A percentile compares a stretch with the other conserved stretches of the same genome.
These are phyloP conservation scores for Heterobasidion occidentale DNA, from an alignment of 1,284 basidiomycete species.

Conservation along the genomic window DNA sequence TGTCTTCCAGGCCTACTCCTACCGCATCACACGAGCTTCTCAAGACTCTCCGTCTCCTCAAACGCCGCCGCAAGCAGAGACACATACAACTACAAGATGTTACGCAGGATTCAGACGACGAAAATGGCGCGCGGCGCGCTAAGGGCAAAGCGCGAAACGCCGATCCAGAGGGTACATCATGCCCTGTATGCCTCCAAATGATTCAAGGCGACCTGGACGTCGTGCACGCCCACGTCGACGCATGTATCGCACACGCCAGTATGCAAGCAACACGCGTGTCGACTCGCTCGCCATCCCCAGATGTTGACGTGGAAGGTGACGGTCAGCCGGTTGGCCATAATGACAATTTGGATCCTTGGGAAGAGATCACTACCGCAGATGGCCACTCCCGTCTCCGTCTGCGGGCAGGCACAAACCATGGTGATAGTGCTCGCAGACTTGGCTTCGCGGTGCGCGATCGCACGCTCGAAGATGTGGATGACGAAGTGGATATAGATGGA, in stretches of 20 bases:
- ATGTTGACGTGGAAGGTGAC: conserved; percentile 26
- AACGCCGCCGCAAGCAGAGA: conserved; percentile 57
- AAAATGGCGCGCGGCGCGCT: conserved; percentile 13
- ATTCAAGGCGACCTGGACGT: conserved; percentile 63
- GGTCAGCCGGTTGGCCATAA: conserved; percentile 6
- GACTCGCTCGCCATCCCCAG: conserved; percentile 8
- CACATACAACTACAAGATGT: conserved; percentile 56
- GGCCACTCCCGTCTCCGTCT: conserved; percentile 20
- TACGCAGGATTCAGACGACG: conserved; percentile 50
- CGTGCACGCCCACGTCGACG: conserved; percentile 68
- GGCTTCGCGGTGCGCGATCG: conserved; percentile 59
- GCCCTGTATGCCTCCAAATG: conserved; percentile 55
- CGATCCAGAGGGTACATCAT: conserved; percentile 28
- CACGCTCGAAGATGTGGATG: conserved; percentile 56
- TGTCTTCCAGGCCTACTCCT: too few relatives aligned
- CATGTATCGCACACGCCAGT: conserved; percentile 51
- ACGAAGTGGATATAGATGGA: conserved; percentile 72
- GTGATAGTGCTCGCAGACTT: conserved; percentile 22
- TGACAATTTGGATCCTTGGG: conserved; percentile 19
- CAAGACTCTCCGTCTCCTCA: conserved; percentile 50
- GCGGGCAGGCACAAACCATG: background rate
- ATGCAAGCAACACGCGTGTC: conserved; percentile 29
- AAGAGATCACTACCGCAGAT: conserved; percentile 27
- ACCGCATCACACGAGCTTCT: conserved; percentile 38
- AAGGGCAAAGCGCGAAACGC: conserved; percentile 15